Conservation (phyloP, 768 basidiomycete genomes). For the Mycena filopes region DNA sequence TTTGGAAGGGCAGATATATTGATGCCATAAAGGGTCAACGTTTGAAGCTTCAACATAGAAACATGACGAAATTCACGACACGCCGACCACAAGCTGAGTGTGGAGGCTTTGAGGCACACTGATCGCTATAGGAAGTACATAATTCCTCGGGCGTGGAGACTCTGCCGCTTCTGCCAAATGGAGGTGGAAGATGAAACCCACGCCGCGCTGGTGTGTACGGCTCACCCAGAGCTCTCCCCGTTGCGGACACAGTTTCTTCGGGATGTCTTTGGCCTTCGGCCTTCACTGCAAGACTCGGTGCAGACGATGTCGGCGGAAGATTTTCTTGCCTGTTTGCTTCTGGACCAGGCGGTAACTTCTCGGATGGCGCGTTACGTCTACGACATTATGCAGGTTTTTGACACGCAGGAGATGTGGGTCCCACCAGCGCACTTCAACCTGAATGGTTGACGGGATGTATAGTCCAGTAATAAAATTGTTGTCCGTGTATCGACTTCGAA, state of each 20-base stretch:
- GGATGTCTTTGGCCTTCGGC: too few relatives aligned
- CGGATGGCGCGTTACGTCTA: neutral
- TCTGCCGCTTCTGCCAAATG: conserved; percentile 11
- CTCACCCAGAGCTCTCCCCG: neutral
- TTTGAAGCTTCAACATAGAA: too few relatives aligned
- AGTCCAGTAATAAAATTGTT: neutral
- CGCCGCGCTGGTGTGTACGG: conserved; percentile 3
- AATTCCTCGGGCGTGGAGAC: conserved; percentile 14
- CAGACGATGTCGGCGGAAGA: neutral
- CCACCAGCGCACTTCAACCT: conserved; percentile 9
- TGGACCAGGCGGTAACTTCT: conserved; percentile 5
- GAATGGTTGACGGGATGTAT: neutral
- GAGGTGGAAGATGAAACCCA: conserved; percentile 5
- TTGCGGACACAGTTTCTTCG: conserved; percentile 5
- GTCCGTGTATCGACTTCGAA: neutral
- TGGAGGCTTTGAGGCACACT: conserved; percentile 4
- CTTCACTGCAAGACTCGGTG: neutral
- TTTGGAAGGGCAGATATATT: too few relatives aligned
- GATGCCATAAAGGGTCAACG: too few relatives aligned
- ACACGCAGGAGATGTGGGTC: conserved; percentile 6
- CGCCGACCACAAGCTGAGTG: neutral
- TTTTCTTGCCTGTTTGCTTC: neutral
- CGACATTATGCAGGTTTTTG: neutral
- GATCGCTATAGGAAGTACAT: conserved; percentile 3
- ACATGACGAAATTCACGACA: too few relatives aligned